A percentile compares a stretch with the other conserved stretches of the same genome.
These are phyloP conservation scores for Misopates orontium DNA, from an alignment of 257 asterid species.

Conservation along the genomic window DNA sequence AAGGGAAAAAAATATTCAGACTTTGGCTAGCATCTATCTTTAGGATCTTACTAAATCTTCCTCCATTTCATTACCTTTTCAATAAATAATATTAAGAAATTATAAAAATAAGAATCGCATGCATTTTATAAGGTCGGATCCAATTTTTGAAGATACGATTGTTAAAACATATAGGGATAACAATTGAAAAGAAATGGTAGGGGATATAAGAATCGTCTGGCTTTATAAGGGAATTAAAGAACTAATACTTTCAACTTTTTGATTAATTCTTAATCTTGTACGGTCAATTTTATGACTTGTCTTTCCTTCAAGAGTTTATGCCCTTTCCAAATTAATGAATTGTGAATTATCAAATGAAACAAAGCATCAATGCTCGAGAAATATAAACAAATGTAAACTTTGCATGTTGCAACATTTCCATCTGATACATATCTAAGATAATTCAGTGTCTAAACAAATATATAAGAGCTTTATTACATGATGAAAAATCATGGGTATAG, in stretches of 20 bases:
- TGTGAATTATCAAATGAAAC: conserved; percentile 20
- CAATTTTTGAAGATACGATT: conserved; percentile 9
- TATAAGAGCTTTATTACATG: no score
- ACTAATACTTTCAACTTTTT: conserved; percentile 1
- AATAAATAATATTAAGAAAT: neutral
- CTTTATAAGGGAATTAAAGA: conserved; percentile 20
- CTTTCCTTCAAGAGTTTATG: conserved; percentile 12
- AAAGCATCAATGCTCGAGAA: conserved; percentile 35
- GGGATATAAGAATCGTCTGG: conserved; percentile 1
- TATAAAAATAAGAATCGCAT: neutral
- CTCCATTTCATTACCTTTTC: neutral
- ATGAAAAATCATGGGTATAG: conserved; percentile 34
- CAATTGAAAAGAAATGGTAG: neutral
- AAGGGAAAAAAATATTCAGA: neutral
- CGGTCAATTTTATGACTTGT: no score
- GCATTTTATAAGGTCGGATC: conserved; percentile 4
- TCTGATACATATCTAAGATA: no score
- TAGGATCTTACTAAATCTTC: neutral
- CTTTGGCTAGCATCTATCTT: neutral
- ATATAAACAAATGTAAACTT: neutral
- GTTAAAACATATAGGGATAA: neutral
- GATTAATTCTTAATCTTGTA: no score
- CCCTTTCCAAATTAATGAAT: neutral
- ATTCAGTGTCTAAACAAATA: no score
- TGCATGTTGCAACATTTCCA: neutral